These are phyloP conservation scores for Gnaphalium uliginosum DNA, from an alignment of 129 eudicot species.

Conservation along the genomic window DNA sequence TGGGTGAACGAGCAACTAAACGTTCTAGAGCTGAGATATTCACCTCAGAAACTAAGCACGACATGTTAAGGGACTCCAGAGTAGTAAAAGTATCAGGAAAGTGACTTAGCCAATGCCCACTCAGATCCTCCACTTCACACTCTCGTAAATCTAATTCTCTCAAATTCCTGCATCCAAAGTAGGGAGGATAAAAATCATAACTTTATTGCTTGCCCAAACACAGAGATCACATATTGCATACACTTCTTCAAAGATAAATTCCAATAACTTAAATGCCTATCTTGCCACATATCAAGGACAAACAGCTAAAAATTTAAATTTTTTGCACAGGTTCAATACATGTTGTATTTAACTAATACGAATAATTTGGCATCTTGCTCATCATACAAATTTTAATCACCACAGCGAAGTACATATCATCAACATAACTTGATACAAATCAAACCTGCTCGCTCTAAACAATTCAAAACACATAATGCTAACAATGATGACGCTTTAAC, in stretches of 20 bases:
- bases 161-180: constrained; percentile 44
- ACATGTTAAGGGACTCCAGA: constrained; percentile 59
- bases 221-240: not conserved
- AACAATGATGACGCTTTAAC: not conserved
- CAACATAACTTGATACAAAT: not conserved
- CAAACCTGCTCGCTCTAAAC: not conserved
- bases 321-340: too few species aligned
- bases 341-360: too few species aligned
- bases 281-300: too few species aligned
- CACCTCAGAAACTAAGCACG: constrained; percentile 70
- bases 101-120: constrained; percentile 80
- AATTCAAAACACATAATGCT: not conserved
- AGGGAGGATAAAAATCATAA: not conserved
- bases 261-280: not conserved
- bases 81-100: constrained; percentile 69
- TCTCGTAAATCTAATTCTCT: constrained; percentile 66
- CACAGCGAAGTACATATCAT: not conserved
- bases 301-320: too few species aligned
- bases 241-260: not conserved
- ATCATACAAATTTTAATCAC: not conserved
- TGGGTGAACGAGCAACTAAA: constrained; percentile 64
- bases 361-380: not conserved
- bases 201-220: not conserved
- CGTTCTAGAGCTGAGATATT: constrained; percentile 68
- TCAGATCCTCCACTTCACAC: constrained; percentile 76